Evolutionary conservation across 768 basidiomycete species (phyloP).

Genomic region (Suillus hirtellus): DNA sequence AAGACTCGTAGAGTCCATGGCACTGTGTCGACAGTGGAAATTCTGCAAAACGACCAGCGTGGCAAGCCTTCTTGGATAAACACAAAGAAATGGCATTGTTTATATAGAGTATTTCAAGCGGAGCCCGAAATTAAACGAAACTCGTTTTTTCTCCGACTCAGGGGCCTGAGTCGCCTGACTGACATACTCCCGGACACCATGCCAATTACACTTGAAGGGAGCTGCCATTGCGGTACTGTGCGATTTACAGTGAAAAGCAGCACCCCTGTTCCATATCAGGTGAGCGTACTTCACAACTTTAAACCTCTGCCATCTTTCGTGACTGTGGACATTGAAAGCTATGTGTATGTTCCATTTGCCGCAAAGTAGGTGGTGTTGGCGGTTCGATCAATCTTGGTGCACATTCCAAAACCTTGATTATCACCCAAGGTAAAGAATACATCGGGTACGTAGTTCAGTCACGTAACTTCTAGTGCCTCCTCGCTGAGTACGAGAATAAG

Average conservation of each 20-base stretch:
- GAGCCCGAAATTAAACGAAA: background rate
- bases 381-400: slow-evolving; percentile 71
- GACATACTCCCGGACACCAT: slow-evolving; percentile 31
- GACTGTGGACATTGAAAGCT: slow-evolving; percentile 34
- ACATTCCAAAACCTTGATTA: slow-evolving; percentile 46
- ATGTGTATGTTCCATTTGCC: slow-evolving; percentile 69
- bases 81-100: background rate
- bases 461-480: background rate
- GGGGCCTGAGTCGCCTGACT: background rate
- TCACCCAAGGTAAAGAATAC: slow-evolving; percentile 53
- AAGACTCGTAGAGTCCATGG: slow-evolving; percentile 42
- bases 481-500: slow-evolving; percentile 31
- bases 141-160: too few relatives aligned
- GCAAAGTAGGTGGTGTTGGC: slow-evolving; percentile 66
- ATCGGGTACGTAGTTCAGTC: slow-evolving; percentile 43
- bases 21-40: slow-evolving; percentile 48
- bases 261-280: slow-evolving; percentile 66
- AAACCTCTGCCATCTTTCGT: background rate
- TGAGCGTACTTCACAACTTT: slow-evolving; percentile 17
- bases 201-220: slow-evolving; percentile 52
- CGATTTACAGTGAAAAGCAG: slow-evolving; percentile 41
- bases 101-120: slow-evolving; percentile 11
- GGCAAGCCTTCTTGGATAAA: slow-evolving; percentile 41
- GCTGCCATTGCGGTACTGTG: slow-evolving; percentile 38
- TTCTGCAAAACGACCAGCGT: slow-evolving; percentile 44